Evolutionary conservation across 164 flowering plant genomes (phyloP).

Genomic region (Kingdonia uniflora): DNA sequence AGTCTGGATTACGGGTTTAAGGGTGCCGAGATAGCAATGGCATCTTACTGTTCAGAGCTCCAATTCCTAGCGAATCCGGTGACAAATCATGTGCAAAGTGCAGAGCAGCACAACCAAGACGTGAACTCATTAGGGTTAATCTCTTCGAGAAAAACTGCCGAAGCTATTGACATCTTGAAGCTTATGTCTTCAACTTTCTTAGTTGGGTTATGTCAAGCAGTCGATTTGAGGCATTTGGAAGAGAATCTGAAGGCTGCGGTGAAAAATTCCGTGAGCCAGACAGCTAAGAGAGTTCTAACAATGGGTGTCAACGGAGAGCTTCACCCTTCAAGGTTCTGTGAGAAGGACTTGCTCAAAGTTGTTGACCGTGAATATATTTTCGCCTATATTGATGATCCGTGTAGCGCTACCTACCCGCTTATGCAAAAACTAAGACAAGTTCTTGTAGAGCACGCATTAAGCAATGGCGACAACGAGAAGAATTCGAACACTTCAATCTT

Average conservation of each 20-base stretch:
- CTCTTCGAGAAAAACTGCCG: conserved; percentile 18
- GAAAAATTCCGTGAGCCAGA: conserved; percentile 1
- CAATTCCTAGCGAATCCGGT: conserved; percentile 26
- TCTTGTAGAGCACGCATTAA: not conserved
- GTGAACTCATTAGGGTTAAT: conserved; percentile 23
- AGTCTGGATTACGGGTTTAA: conserved; percentile 25
- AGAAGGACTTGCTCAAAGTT: conserved; percentile 1
- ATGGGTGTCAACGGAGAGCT: not conserved
- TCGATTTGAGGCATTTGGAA: conserved; percentile 25
- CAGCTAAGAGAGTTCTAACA: not conserved
- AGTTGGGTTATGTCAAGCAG: conserved; percentile 20
- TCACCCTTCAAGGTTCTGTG: conserved; percentile 1
- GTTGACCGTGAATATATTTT: not conserved
- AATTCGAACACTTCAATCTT: conserved; percentile 20
- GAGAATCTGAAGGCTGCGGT: conserved; percentile 15
- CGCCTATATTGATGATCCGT: conserved; percentile 3
- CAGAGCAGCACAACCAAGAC: conserved; percentile 28
- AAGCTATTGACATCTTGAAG: conserved; percentile 21
- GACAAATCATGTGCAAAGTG: conserved; percentile 24
- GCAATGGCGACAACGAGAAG: not conserved
- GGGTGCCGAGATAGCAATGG: conserved; percentile 32
- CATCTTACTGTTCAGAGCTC: conserved; percentile 22
- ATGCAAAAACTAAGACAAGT: conserved; percentile 5
- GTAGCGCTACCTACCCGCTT: not conserved
- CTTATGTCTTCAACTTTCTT: conserved; percentile 22